These are phyloP conservation scores for Tetrapisispora fleetii DNA, from an alignment of 805 yeast species.

Conservation along the genomic window DNA sequence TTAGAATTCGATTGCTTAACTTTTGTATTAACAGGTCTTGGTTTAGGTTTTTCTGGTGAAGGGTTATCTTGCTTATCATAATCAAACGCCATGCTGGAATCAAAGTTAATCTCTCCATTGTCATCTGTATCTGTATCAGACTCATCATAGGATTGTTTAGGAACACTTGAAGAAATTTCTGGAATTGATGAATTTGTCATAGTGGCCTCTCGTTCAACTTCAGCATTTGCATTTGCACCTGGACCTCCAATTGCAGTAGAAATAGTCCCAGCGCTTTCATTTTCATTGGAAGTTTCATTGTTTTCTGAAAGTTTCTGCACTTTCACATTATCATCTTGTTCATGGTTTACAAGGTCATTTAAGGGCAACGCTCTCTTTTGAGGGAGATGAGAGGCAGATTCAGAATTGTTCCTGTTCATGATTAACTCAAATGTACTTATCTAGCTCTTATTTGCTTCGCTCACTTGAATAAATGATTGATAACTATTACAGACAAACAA, in stretches of 20 bases:
- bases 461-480: no score
- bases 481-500: no score
- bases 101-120: conserved; percentile 21
- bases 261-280: not conserved
- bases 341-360: conserved; percentile 30
- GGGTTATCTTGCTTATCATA: conserved; percentile 25
- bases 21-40: not conserved
- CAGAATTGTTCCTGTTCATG: not conserved
- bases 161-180: not conserved
- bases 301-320: conserved; percentile 9
- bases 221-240: not conserved
- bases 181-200: not conserved
- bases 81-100: conserved; percentile 26
- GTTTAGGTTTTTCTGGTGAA: conserved; percentile 7
- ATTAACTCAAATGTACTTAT: not conserved
- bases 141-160: conserved; percentile 4
- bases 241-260: not conserved
- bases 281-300: conserved; percentile 2
- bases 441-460: not conserved
- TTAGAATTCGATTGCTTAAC: not conserved
- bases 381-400: not conserved
- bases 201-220: not conserved
- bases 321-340: conserved; percentile 18
- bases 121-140: conserved; percentile 25
- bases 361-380: conserved; percentile 26